These are phyloP conservation scores for Gardenia jasminoides DNA, from an alignment of 257 asterid species.

Conservation along the genomic window DNA sequence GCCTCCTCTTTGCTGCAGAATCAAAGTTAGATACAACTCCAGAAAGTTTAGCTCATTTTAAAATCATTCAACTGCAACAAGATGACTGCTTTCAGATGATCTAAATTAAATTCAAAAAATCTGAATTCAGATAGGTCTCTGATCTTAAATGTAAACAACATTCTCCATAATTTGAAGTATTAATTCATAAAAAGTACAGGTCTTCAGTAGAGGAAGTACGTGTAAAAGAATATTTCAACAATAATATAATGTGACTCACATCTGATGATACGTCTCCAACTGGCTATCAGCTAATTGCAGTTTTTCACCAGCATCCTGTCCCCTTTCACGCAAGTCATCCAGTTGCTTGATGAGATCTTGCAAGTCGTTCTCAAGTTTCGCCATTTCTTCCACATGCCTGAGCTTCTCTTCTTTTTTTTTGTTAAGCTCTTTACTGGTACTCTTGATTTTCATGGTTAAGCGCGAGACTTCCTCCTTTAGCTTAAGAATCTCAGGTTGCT, in stretches of 20 bases:
- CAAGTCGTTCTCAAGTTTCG: slow-evolving; percentile 82
- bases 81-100: neutral
- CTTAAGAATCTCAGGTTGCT: slow-evolving; percentile 96
- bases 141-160: slow-evolving; percentile 2
- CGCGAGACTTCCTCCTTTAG: slow-evolving; percentile 87
- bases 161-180: neutral
- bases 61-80: neutral
- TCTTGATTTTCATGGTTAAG: slow-evolving; percentile 67
- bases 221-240: slow-evolving; percentile 11
- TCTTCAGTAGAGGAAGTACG: slow-evolving; percentile 13
- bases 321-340: slow-evolving; percentile 73
- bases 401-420: slow-evolving; percentile 77
- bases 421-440: slow-evolving; percentile 66
- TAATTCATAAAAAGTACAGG: slow-evolving; percentile 6
- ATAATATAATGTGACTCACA: slow-evolving; percentile 51
- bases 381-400: slow-evolving; percentile 64
- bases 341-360: slow-evolving; percentile 70
- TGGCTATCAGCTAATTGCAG: slow-evolving; percentile 95
- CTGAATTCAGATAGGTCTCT: neutral
- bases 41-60: slow-evolving; percentile 2
- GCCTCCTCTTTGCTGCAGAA: slow-evolving; percentile 94
- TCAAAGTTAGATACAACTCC: neutral
- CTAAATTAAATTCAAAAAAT: neutral
- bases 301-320: slow-evolving; percentile 81
- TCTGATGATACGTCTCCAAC: slow-evolving; percentile 84